Base-by-base conservation (phyloP, 2,329 filamentous ascomycete genomes). In the Ophiostoma quercus region DNA sequence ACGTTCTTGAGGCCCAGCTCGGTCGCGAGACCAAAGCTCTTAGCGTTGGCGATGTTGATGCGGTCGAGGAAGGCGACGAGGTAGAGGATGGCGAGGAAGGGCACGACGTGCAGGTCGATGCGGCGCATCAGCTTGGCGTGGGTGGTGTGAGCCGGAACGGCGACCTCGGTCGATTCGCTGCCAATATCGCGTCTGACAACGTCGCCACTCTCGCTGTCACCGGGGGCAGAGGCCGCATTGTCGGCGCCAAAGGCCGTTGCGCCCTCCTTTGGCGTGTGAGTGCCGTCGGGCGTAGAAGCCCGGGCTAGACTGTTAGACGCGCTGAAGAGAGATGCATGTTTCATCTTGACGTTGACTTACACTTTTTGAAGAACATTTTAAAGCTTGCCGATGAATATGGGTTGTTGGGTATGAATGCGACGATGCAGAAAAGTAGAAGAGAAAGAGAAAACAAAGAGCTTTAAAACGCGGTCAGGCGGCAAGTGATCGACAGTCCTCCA, bases 21-120 rank as follows among this genome's bases (percentile, higher is more conserved):
- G 12, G 82, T 75, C 34, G 82, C 81, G 16, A 94, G 81, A 43
- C 57, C 84, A 72, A 92, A 92, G 65, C 90, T 83, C 62, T 84
- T 86, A 37, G 91, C 91, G 79, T 94, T 94, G 78, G 88, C 89
- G 75, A 94, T 92, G 77, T 94, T 94, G 76, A 93, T 90, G 66
- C 91, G 84, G 77, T 90, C 88, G 67, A 92, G 79, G 75, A 92
- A 91, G 51, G 89, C 88, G 67, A 91, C 80, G 57, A 91, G 79
- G 76, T 92, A 92, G 77, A 94, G 82, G 71, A 93, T 81, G 76
- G 87, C 90, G 69, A 94, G 82, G 73, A 90, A 90, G 0, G 91
- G 91, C 68, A 94, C 81, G 68, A 94, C 83, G 74, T 85, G 87
- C 73, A 88, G 77, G 77, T 94, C 91, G 76, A 94, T 88, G 79